Percentiles rank a stretch among this genome's conserved stretches.
These are phyloP conservation scores for Beta lomatogona DNA, from an alignment of 179 eudicot genomes.

Conservation along the genomic window DNA sequence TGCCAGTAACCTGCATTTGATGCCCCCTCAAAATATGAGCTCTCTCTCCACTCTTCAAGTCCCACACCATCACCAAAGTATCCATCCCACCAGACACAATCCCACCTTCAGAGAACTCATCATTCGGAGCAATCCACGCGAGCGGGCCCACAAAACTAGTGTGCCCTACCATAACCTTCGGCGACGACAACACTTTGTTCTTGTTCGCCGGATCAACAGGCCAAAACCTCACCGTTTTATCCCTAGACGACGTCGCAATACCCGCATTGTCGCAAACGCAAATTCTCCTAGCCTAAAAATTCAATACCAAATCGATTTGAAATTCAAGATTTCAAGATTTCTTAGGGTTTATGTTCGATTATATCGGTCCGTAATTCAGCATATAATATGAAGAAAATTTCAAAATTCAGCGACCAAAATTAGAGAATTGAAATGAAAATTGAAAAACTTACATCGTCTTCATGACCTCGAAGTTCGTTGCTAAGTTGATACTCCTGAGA, in stretches of 20 bases:
- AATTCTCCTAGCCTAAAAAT: constrained; percentile 68
- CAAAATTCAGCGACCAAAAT: neutral
- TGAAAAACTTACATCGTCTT: constrained; percentile 60
- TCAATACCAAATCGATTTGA: neutral
- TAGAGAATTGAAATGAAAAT: neutral
- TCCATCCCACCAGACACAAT: constrained; percentile 97
- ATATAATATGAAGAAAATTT: neutral
- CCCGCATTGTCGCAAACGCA: constrained; percentile 79
- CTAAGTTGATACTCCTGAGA: constrained; percentile 51
- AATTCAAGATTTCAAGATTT: neutral
- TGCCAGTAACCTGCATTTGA: constrained; percentile 77
- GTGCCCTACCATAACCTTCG: constrained; percentile 75
- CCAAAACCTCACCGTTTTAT: constrained; percentile 85
- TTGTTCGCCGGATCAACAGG: constrained; percentile 49
- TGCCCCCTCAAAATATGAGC: constrained; percentile 71
- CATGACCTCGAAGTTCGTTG: constrained; percentile 73
- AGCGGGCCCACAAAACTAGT: constrained; percentile 91
- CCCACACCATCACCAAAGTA: constrained; percentile 74
- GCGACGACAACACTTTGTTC: constrained; percentile 34
- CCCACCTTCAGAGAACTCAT: constrained; percentile 77
- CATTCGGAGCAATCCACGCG: constrained; percentile 79
- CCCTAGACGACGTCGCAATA: constrained; percentile 89
- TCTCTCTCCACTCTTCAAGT: constrained; percentile 67
- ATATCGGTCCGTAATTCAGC: neutral
- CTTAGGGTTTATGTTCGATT: constrained; percentile 1